A percentile compares a stretch with the other conserved stretches of the same genome.
Conservation (phyloP, 1,284 basidiomycete species). For the Mycosarcoma mackinlayi region DNA sequence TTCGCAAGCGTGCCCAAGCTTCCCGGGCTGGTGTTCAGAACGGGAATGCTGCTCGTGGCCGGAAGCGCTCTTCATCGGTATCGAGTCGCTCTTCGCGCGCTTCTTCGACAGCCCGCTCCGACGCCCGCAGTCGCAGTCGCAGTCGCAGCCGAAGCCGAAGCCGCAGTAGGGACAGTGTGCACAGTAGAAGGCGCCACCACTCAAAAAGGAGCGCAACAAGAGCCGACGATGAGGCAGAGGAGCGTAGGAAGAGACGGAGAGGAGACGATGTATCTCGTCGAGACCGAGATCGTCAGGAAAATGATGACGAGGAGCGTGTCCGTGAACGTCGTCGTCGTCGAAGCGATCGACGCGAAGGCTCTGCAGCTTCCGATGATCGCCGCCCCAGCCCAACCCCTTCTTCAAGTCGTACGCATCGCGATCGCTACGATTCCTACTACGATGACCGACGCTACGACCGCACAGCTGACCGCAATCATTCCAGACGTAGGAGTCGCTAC, state of each 20-base stretch:
- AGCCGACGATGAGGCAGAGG: constrained; percentile 63
- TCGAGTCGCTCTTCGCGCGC: constrained; percentile 34
- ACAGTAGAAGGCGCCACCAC: constrained; percentile 29
- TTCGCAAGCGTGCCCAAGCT: constrained; percentile 56
- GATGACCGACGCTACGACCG: constrained; percentile 41
- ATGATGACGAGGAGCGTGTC: constrained; percentile 69
- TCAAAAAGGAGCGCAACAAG: constrained; percentile 37
- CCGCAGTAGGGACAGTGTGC: constrained; percentile 29
- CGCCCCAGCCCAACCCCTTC: constrained; percentile 34
- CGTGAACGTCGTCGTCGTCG: constrained; percentile 56
- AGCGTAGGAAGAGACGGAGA: constrained; percentile 55
- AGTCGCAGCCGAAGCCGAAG: constrained; percentile 42
- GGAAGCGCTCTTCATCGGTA: constrained; percentile 19
- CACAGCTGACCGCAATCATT: constrained; percentile 15
- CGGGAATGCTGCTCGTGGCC: constrained; percentile 16
- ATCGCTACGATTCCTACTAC: constrained; percentile 43
- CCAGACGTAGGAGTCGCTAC: constrained; percentile 21
- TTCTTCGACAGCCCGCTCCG: constrained; percentile 30
- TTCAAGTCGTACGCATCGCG: constrained; percentile 27
- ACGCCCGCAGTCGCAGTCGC: constrained; percentile 20
- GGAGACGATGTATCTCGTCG: constrained; percentile 53
- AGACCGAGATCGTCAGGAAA: constrained; percentile 39
- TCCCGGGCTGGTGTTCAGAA: constrained; percentile 30
- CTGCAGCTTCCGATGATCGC: constrained; percentile 13
- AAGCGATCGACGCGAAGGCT: constrained; percentile 31